Conservation (phyloP, 371 early-diverging fungal species). For the Thermomucor indicae-seudaticae region DNA sequence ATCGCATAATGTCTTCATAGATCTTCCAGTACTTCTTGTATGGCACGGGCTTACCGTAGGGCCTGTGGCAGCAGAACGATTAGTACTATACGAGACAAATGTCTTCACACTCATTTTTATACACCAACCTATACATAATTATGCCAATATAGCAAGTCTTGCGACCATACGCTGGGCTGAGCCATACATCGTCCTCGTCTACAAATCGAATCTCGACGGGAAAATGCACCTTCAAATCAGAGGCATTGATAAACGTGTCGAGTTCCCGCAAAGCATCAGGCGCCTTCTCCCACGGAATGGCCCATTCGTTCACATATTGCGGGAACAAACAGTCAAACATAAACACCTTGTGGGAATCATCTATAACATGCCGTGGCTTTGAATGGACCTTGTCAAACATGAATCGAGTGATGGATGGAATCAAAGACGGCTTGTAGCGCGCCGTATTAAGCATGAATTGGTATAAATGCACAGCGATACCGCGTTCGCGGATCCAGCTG, state of each 20-base stretch:
- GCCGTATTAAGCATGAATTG: slow-evolving; percentile 64
- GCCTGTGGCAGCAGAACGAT: too few relatives aligned
- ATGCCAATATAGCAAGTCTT: slow-evolving; percentile 81
- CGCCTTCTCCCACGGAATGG: slow-evolving; percentile 66
- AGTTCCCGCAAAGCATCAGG: slow-evolving; percentile 62
- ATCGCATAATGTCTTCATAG: slow-evolving; percentile 77
- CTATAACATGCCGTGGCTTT: slow-evolving; percentile 48
- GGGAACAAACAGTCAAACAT: slow-evolving; percentile 83
- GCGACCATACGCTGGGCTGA: slow-evolving; percentile 71
- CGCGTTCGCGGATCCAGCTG: slow-evolving; percentile 47
- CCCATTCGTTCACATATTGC: slow-evolving; percentile 88
- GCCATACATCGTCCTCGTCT: slow-evolving; percentile 68
- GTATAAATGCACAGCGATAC: slow-evolving; percentile 60
- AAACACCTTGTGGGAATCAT: slow-evolving; percentile 70
- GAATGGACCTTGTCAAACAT: slow-evolving; percentile 51
- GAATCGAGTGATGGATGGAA: slow-evolving; percentile 56
- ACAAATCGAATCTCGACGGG: slow-evolving; percentile 84
- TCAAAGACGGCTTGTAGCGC: slow-evolving; percentile 52
- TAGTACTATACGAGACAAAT: too few relatives aligned
- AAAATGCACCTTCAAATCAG: slow-evolving; percentile 63
- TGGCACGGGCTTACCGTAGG: slow-evolving; percentile 67
- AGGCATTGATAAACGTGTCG: slow-evolving; percentile 51
- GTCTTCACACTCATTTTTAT: neutral
- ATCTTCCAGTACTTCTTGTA: slow-evolving; percentile 75
- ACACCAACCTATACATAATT: slow-evolving; percentile 71